A percentile compares a stretch with the other conserved stretches of the same genome.
Evolutionary conservation across 2,329 filamentous ascomycete species (phyloP).

Genomic region (Zymoseptoria brevis): DNA sequence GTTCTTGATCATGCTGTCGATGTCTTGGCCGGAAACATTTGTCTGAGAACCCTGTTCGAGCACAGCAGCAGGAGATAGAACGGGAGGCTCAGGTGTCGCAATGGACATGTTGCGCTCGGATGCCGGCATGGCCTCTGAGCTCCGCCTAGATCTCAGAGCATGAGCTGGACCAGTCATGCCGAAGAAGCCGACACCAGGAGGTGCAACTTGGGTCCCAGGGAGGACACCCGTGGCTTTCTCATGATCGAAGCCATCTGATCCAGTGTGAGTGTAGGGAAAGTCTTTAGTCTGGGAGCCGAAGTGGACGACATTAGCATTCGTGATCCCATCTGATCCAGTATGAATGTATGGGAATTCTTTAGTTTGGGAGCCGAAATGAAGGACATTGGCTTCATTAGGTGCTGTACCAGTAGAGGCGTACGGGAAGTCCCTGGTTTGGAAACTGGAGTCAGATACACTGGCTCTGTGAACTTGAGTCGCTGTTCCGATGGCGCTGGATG

Average conservation of each 20-base stretch:
- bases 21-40: conserved; percentile 68
- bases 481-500: no score
- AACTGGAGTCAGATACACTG: conserved; percentile 3
- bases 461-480: conserved; percentile 4
- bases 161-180: not conserved
- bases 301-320: not conserved
- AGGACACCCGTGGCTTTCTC: conserved; percentile 10
- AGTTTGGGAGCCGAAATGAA: conserved; percentile 2
- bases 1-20: conserved; percentile 64
- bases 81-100: conserved; percentile 3
- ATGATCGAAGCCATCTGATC: conserved; percentile 24
- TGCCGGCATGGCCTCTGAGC: conserved; percentile 3
- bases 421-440: not conserved
- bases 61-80: conserved; percentile 14
- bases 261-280: conserved; percentile 25
- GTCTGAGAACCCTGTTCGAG: conserved; percentile 74
- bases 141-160: not conserved
- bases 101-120: conserved; percentile 5
- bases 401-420: not conserved
- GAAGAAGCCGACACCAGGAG: conserved; percentile 5
- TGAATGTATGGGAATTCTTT: not conserved
- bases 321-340: conserved; percentile 4
- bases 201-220: conserved; percentile 7
- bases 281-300: conserved; percentile 9
- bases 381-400: not conserved